A percentile compares a stretch with the other conserved stretches of the same genome.
Conservation (phyloP, 2,329 filamentous ascomycete species). For the Macrophomina tecta region DNA sequence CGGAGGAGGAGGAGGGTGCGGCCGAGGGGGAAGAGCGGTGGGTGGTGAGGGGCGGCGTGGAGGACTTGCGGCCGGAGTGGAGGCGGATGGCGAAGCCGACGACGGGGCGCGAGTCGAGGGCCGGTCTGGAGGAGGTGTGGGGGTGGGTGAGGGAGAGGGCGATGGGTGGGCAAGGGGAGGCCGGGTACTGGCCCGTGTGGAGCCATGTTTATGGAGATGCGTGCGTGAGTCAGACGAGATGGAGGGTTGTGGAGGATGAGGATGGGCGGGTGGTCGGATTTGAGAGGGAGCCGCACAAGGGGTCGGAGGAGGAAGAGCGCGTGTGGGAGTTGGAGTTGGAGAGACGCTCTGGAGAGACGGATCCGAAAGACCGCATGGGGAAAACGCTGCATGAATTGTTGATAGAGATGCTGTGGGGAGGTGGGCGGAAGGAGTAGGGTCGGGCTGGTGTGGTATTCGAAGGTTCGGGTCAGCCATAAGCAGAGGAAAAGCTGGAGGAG, state of each 20-base stretch:
- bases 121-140: too few relatives aligned
- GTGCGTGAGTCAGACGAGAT: conserved; percentile 1
- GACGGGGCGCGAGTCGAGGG: background rate
- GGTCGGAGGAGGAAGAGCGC: background rate
- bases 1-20: background rate
- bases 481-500: too few relatives aligned
- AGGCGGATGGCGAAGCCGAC: background rate
- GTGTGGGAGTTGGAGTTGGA: background rate
- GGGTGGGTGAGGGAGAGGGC: background rate
- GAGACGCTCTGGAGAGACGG: background rate
- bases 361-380: background rate
- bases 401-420: background rate
- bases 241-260: background rate
- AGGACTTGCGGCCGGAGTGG: background rate
- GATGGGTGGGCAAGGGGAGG: background rate
- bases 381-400: background rate
- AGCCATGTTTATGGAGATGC: background rate
- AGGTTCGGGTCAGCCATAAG: too few relatives aligned
- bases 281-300: background rate
- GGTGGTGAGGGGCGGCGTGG: background rate
- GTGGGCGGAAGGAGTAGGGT: background rate
- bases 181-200: background rate
- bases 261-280: background rate
- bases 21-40: background rate
- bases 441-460: background rate